phyloP scores from a whole-genome alignment of 2,329 filamentous ascomycete species.

The Penicillium sp. region DNA sequence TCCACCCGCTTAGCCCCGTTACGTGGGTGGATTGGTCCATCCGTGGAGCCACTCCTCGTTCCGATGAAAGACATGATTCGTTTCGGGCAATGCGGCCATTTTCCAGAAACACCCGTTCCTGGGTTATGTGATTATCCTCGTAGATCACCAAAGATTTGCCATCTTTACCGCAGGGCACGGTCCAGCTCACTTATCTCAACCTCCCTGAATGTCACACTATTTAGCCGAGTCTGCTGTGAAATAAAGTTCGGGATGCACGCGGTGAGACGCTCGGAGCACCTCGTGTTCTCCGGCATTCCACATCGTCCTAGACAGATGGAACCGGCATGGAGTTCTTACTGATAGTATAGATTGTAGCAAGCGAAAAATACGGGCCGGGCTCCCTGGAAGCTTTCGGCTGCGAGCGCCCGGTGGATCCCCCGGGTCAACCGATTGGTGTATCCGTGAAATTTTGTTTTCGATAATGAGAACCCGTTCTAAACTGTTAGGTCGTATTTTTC shows the following conservation, averaged over 20 bases:
- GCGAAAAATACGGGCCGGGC: background rate
- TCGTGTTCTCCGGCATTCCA: conserved; percentile 1
- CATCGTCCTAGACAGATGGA: background rate
- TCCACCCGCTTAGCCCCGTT: background rate
- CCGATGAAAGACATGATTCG: background rate
- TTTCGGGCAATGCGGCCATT: background rate
- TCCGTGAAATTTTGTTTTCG: background rate
- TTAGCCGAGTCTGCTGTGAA: background rate
- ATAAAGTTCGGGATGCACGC: background rate
- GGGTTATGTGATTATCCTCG: background rate
- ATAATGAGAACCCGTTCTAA: too few relatives aligned
- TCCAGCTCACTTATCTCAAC: background rate
- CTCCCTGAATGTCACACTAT: background rate
- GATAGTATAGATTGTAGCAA: background rate
- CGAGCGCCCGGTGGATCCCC: background rate
- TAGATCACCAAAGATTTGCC: background rate
- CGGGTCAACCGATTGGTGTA: background rate
- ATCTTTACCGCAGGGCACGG: background rate
- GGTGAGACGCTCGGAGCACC: background rate
- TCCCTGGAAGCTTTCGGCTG: background rate
- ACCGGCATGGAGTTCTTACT: background rate
- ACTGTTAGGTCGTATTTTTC: background rate
- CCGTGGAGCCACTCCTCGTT: background rate
- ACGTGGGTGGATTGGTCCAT: background rate
- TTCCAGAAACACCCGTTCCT: background rate